phyloP scores from a whole-genome alignment of 208 protist species.

The Leishmania arabica region DNA sequence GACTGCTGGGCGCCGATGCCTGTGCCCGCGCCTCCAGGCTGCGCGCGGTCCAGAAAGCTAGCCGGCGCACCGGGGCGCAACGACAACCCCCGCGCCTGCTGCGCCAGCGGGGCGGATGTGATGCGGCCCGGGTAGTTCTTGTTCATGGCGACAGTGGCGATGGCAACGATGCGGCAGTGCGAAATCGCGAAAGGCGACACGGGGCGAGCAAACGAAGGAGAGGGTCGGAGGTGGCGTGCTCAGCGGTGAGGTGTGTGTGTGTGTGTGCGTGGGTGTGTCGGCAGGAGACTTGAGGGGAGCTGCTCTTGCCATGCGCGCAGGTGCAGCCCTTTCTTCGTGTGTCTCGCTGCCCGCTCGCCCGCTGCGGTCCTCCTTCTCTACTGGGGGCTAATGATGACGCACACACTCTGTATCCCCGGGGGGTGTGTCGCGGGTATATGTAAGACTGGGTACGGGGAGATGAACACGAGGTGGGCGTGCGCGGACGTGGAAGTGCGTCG shows the following conservation, averaged over 20 bases:
- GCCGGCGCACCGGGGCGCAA: not conserved
- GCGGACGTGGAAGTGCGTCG: not conserved
- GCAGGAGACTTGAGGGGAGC: not conserved
- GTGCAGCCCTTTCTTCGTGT: not conserved
- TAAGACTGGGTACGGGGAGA: not conserved
- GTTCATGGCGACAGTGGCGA: constrained; percentile 9
- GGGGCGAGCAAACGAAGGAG: not conserved
- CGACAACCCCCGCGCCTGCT: constrained; percentile 18
- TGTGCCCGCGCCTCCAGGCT: not conserved
- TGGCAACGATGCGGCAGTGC: not conserved
- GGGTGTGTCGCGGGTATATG: not conserved
- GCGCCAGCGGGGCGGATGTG: constrained; percentile 25
- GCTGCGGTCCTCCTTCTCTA: not conserved
- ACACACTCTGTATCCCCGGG: not conserved
- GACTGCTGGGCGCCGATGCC: not conserved
- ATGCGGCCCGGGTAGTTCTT: constrained; percentile 20
- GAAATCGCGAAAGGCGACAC: not conserved
- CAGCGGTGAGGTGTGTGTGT: not conserved
- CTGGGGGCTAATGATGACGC: not conserved
- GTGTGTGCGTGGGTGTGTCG: not conserved
- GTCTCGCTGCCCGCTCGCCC: not conserved
- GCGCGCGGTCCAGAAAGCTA: constrained; percentile 3
- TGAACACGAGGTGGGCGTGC: not conserved
- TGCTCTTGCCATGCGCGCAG: not conserved
- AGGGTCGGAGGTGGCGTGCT: not conserved